Evolutionary conservation across 257 asterid genomes (phyloP), one percentile per base, ranked within the genome.

Genomic region (Lavandula angustifolia): DNA sequence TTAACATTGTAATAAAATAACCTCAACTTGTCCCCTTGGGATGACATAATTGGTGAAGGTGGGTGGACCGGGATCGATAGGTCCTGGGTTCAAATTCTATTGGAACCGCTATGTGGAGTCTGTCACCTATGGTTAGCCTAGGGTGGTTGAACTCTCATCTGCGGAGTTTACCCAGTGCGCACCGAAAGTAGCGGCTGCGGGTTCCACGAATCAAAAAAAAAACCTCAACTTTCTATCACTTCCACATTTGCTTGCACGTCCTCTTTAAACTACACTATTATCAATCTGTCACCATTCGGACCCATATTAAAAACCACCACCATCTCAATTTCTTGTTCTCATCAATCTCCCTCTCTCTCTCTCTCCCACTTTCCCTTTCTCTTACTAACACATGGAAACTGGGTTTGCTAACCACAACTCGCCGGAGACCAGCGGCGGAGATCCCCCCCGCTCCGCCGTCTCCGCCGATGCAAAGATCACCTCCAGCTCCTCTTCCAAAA

Each of bases 221-320:
- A n/a, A n/a, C n/a, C n/a, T n/a, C 64, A 57, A 59, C 54, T 75
- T 75, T 81, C 83, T 75, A 71, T 72, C 79, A 81, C 43, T 79
- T 82, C 76, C 73, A 82, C 96, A 85, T 86, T 89, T 85, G 79
- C 85, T 85, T 78, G 92, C 96, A 92, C 96, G 95, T 85, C 95
- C 96, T 80, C 77, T 58, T 74, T 78, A 79, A 73, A 80, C 79
- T 64, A 70, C 77, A 66, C 70, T 74, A 66, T 77, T 73, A 56
- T 76, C 68, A 72, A 75, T 78, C 87, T 83, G 81, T 86, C 94
- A 52, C 17, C 71, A 75, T 74, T 82, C 69, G 66, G 67, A 34
- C 75, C 81, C 75, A 60, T 72, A 54, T 74, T 82, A 80, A 55
- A 80, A 52, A 50, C 54, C 69, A 47, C 77, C 75, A 63, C 62